These are phyloP conservation scores for Albizia julibrissin DNA, from an alignment of 306 rosid species.

Conservation along the genomic window DNA sequence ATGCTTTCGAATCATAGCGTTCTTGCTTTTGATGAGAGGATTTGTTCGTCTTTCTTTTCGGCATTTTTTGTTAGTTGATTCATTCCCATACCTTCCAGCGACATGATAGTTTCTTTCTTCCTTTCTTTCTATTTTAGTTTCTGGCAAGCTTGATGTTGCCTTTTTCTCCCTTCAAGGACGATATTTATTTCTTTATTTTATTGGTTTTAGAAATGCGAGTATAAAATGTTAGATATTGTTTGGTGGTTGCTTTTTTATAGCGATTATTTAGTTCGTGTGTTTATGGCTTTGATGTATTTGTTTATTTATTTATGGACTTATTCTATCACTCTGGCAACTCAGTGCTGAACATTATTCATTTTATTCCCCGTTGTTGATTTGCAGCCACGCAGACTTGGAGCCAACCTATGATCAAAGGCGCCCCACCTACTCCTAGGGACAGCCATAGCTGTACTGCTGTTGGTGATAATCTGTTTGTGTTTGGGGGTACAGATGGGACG, in stretches of 20 bases:
- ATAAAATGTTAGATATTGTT: neutral
- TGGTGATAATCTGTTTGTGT: slow-evolving; percentile 81
- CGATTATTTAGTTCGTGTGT: neutral
- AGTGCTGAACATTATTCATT: slow-evolving; percentile 30
- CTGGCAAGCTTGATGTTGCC: neutral
- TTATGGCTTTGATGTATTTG: neutral
- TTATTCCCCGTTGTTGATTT: slow-evolving; percentile 47
- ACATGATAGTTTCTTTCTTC: neutral
- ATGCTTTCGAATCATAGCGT: neutral
- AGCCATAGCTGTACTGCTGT: slow-evolving; percentile 87
- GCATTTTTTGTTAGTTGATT: slow-evolving; percentile 6
- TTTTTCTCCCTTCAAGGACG: neutral
- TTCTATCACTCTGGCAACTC: slow-evolving; percentile 18
- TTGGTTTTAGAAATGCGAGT: slow-evolving; percentile 8
- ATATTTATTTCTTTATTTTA: neutral
- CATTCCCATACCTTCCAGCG: neutral
- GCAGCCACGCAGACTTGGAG: slow-evolving; percentile 87
- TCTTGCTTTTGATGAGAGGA: neutral
- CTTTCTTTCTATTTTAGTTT: neutral
- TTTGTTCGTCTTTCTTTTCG: neutral
- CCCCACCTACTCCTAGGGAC: slow-evolving; percentile 85
- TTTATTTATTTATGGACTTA: slow-evolving; percentile 21
- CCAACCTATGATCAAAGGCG: slow-evolving; percentile 75
- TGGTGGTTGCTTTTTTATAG: neutral
- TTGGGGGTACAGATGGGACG: slow-evolving; percentile 98